Evolutionary conservation across 306 rosid species (phyloP), one percentile per base, ranked within the genome.

Genomic region (Arachis stenosperma): DNA sequence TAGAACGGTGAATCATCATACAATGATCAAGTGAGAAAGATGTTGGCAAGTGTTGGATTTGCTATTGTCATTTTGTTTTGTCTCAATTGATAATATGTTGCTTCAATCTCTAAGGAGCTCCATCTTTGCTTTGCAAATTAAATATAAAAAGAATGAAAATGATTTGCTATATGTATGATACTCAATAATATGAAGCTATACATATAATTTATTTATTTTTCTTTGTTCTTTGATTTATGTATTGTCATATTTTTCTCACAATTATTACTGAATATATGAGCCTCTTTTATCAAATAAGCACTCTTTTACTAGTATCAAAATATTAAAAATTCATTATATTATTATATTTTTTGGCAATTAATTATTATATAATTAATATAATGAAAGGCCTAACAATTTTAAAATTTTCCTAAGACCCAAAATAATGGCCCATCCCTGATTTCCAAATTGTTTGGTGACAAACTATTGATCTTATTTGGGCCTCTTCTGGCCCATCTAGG

Each of bases 1-100:
- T 85, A 93, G 98, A 93, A 69, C 67, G 93, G 85, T 67, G 93
- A 86, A 83, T 36, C 67, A 36, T 58, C 89, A 46, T 74, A 68
- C 70, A 65, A 74, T 17, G 78, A 69, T 65, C 75, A 81, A 75
- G 86, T 86, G 84, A 76, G 79, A 60, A 80, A 73, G 65, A 68
- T 58, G 46, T 76, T 82, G 90, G 62, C 74, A 54, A 75, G 70
- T 27, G 17, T 76, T 39, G 92, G 77, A 77, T 14, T 88, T 48
- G 90, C 90, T 75, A 65, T 85, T 75, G 78, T 83, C 41, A 58
- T 89, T 84, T 79, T 90, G 75, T 62, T 88, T 30, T 81, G 80
- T 44, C 44, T 71, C 61, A 73, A 70, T 58, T 79, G 83, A 85
- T 30, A 79, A 84, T 54, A 72, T 62, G 46, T 48, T 78, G 77